Evolutionary conservation across 768 basidiomycete species (phyloP).

Genomic region (Termitomyces sp.): DNA sequence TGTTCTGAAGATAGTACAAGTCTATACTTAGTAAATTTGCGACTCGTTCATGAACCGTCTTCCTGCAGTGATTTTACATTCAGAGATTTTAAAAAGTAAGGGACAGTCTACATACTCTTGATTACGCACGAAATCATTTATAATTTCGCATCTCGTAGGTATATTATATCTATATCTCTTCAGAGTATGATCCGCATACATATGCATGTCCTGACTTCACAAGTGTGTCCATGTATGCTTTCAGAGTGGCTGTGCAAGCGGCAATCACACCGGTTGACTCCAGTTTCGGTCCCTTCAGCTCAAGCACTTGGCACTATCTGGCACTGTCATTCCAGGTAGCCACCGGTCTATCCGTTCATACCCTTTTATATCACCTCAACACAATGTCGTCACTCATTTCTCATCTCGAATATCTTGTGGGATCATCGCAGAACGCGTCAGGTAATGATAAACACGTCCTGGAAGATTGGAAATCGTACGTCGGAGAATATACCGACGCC

Average conservation of each 20-base stretch:
- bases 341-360: neutral
- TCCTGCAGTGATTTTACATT: too few species aligned
- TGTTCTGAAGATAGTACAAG: too few species aligned
- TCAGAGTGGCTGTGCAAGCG: neutral
- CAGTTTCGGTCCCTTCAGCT: neutral
- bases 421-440: constrained; percentile 17
- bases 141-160: neutral
- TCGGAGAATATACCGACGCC: neutral
- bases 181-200: neutral
- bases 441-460: constrained; percentile 18
- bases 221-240: neutral
- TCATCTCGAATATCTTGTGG: constrained; percentile 26
- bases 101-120: neutral
- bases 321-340: neutral
- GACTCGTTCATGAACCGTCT: too few species aligned
- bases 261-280: constrained; percentile 2
- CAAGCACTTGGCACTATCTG: neutral
- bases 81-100: neutral
- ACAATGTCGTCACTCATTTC: constrained; percentile 2
- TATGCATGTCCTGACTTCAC: neutral
- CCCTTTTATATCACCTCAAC: neutral
- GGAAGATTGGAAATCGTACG: constrained; percentile 26
- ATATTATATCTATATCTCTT: neutral
- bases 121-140: neutral
- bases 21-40: too few species aligned